phyloP scores from a whole-genome alignment of 202 grass and related monocot genomes.

The Schoenoplectus tabernaemontani region DNA sequence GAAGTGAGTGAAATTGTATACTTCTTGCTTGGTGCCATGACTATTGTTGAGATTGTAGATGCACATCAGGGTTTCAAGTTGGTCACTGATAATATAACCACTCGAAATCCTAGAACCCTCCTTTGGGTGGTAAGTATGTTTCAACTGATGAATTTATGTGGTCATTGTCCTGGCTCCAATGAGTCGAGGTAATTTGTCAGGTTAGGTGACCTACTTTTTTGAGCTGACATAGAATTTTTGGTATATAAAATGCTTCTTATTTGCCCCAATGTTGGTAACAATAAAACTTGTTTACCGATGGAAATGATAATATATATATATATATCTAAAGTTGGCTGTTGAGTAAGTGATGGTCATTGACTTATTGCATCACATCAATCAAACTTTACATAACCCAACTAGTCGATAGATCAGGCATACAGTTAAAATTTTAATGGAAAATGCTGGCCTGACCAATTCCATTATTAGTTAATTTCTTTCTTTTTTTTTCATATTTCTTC shows the following conservation, averaged over 20 bases:
- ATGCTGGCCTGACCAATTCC: background rate
- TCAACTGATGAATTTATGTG: conserved; percentile 1
- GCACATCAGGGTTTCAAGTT: conserved; percentile 98
- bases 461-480: background rate
- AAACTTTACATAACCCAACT: background rate
- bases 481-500: background rate
- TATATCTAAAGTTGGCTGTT: background rate
- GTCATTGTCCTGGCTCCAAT: background rate
- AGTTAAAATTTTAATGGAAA: background rate
- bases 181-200: background rate
- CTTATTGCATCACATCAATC: background rate
- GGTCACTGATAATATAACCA: conserved; percentile 96
- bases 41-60: conserved; percentile 97
- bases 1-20: conserved; percentile 99
- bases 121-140: conserved; percentile 96
- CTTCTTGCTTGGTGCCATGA: conserved; percentile 99
- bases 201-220: background rate
- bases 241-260: background rate
- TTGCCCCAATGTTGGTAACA: background rate
- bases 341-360: background rate
- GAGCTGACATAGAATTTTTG: background rate
- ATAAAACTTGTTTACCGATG: background rate
- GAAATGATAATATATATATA: background rate
- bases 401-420: background rate
- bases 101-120: conserved; percentile 66